Conservation (phyloP, 306 rosid species). For the Trifolium pratense region DNA sequence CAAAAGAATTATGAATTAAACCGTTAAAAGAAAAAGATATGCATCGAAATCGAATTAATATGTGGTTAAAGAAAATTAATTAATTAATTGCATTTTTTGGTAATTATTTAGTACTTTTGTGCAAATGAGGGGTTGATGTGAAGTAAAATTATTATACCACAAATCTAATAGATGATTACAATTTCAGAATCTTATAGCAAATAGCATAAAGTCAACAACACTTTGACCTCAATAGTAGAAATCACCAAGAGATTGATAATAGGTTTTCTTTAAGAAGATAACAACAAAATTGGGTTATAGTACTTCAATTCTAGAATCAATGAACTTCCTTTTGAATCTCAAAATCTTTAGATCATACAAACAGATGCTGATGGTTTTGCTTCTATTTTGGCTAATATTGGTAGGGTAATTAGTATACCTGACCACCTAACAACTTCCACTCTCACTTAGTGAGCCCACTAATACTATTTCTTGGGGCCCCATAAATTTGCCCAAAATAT, state of each 20-base stretch:
- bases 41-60: background rate
- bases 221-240: constrained; percentile 48
- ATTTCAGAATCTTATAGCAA: background rate
- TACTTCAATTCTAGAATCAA: constrained; percentile 42
- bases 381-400: constrained; percentile 39
- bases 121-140: background rate
- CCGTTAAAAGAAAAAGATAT: too few species aligned
- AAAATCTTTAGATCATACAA: constrained; percentile 12
- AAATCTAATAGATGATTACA: background rate
- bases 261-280: constrained; percentile 42
- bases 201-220: constrained; percentile 35
- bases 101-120: background rate
- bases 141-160: background rate
- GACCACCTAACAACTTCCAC: constrained; percentile 59
- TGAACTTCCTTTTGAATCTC: constrained; percentile 43
- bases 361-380: constrained; percentile 46
- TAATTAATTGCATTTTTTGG: background rate
- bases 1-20: too few species aligned
- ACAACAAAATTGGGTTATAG: constrained; percentile 44
- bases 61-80: background rate
- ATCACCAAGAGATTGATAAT: background rate
- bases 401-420: constrained; percentile 49
- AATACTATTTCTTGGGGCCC: constrained; percentile 39
- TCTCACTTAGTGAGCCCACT: constrained; percentile 49
- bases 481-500: constrained; percentile 70